Conservation (phyloP, 495 filamentous ascomycete genomes). For the Penicillium coffeae region DNA sequence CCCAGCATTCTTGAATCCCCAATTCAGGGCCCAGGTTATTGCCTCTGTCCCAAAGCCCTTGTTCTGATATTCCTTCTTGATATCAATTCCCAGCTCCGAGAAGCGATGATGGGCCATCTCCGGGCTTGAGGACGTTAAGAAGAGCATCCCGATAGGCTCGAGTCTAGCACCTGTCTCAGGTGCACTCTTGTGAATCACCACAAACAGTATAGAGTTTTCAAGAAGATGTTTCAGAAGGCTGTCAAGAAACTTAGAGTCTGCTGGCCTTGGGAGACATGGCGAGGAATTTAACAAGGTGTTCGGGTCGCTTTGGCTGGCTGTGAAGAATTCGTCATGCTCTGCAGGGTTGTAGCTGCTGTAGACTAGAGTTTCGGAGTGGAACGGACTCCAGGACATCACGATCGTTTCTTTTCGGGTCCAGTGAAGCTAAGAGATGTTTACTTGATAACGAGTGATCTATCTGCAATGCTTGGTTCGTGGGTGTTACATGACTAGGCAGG, state of each 20-base stretch:
- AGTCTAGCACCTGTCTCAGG: background rate
- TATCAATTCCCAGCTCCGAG: slow-evolving; percentile 1
- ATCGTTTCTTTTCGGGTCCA: too few relatives aligned
- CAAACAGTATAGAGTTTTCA: background rate
- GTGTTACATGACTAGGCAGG: too few relatives aligned
- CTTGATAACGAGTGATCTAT: too few relatives aligned
- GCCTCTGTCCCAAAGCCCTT: slow-evolving; percentile 1
- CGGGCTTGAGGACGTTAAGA: background rate
- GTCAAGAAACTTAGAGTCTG: background rate
- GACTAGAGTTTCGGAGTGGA: background rate
- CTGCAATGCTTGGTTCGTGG: too few relatives aligned
- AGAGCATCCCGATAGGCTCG: slow-evolving; percentile 1
- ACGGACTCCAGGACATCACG: background rate
- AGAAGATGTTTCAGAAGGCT: background rate
- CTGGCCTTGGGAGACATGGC: background rate
- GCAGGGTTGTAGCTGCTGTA: background rate
- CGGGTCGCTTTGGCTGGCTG: background rate
- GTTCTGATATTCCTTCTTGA: background rate
- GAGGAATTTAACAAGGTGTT: background rate
- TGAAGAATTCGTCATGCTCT: background rate
- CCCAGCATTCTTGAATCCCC: slow-evolving; percentile 2
- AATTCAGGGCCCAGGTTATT: slow-evolving; percentile 1
- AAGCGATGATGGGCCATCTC: slow-evolving; percentile 1
- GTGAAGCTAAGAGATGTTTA: too few relatives aligned
- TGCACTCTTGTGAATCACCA: background rate